Base-by-base conservation (phyloP, 169 alveolate genomes). In the Plasmodium inui region DNA sequence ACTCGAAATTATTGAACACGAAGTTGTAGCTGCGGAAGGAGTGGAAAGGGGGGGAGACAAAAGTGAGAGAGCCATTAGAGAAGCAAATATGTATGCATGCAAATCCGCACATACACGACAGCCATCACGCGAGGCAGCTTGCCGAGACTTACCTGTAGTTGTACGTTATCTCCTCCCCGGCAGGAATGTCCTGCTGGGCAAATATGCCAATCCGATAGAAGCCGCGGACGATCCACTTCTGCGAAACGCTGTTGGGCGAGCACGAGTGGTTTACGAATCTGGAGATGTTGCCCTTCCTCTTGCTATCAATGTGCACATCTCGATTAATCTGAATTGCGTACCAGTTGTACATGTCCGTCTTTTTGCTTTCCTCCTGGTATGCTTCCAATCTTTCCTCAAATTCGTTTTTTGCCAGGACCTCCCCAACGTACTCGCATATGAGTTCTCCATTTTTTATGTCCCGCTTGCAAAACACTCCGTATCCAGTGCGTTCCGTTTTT, bases 201-300 rank as follows among this genome's bases (percentile, higher is more conserved):
- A 98, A 99, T 44, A 99, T 98, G 28, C 99, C 99, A 84, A 99
- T 98, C 82, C 99, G 98, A 67, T 97, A 98, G 93, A 98, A 98
- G 2, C 99, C 99, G 17, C 97, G 95, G 5, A 99, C 99, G 79
- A 97, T 97, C 98, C 99, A 98, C 83, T 98, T 98, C 92, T 98
- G 98, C 10, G 99, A 98, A 50, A 98, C 96, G 80, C 99, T 98
- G 96, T 98, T 99, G n/a, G 99, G 99, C 41, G 98, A 99, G 95
- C 99, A 99, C 26, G 99, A 98, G 94, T 99, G 99, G 96, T 99
- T 99, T 12, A 99, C 98, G 94, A 99, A 98, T 84, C 99, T 95
- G 1, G 99, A 99, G 44, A 98, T 95, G 96, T 98, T 98, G 39
- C 99, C 99, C 96, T 97, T 96, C 71, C 96, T 96, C 61, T 99